A percentile compares a stretch with the other conserved stretches of the same genome.
Conservation (phyloP, 2,329 filamentous ascomycete genomes). For the Rhexocercosporidium sp. region DNA sequence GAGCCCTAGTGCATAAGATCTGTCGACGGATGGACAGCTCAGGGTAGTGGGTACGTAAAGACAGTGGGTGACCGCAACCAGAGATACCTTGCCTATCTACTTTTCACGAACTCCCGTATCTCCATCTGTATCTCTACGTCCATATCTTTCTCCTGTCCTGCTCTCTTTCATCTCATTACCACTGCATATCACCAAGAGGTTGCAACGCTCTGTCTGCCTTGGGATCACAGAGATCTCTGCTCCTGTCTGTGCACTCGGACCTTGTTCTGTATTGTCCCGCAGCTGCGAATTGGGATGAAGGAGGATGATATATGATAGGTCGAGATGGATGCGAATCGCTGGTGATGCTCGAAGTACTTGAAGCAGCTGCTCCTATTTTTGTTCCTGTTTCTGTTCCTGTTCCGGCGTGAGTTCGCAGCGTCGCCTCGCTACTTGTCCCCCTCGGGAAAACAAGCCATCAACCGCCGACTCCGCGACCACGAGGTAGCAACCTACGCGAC, state of each 20-base stretch:
- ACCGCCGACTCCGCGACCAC: background rate
- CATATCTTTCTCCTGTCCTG: background rate
- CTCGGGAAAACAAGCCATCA: slow-evolving; percentile 2
- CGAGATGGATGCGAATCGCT: background rate
- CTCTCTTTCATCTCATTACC: background rate
- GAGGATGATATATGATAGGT: background rate
- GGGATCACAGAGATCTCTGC: background rate
- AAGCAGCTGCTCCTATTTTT: background rate
- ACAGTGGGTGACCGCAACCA: background rate
- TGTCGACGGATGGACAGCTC: background rate
- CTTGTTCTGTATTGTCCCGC: background rate
- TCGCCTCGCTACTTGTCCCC: background rate
- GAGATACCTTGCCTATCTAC: background rate
- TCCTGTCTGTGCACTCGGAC: background rate
- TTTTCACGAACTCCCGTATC: background rate
- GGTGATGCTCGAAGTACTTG: background rate
- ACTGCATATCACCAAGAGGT: background rate
- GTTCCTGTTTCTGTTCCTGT: background rate
- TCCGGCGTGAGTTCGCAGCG: background rate
- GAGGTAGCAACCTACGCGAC: background rate
- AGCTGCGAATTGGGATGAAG: too few species aligned
- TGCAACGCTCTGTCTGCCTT: background rate
- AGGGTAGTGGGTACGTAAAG: background rate
- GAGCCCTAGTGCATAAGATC: background rate
- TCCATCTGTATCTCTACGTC: too few species aligned